These are phyloP conservation scores for Podochytrium sp. DNA, from an alignment of 192 early-diverging fungal species.

Conservation along the genomic window DNA sequence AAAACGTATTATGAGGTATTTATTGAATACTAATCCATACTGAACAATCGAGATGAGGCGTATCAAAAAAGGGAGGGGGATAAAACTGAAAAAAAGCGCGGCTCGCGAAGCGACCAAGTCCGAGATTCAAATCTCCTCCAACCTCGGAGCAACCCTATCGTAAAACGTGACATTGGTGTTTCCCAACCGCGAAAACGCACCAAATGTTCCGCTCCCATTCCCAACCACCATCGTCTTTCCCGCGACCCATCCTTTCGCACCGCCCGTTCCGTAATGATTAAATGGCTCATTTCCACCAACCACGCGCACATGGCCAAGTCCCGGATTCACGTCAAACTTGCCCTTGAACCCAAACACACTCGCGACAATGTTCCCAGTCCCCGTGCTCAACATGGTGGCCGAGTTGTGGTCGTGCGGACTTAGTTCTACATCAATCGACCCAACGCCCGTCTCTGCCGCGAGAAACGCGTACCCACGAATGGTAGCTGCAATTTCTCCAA, in stretches of 20 bases:
- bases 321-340: neutral
- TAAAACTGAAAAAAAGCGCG: too few relatives aligned
- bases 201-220: too few relatives aligned
- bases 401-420: neutral
- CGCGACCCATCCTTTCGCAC: neutral
- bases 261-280: neutral
- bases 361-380: neutral
- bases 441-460: neutral
- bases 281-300: neutral
- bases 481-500: neutral
- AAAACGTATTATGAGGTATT: too few relatives aligned
- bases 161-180: too few relatives aligned
- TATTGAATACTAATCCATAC: too few relatives aligned
- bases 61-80: too few relatives aligned
- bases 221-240: too few relatives aligned
- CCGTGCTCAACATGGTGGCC: neutral
- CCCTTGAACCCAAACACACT: constrained; percentile 8
- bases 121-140: too few relatives aligned
- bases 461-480: neutral
- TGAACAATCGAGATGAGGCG: too few relatives aligned
- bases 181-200: too few relatives aligned
- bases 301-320: neutral
- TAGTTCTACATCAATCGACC: neutral
- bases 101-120: too few relatives aligned
- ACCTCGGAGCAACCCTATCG: too few relatives aligned